Base-by-base conservation (phyloP, 2,329 filamentous ascomycete genomes). In the Beauveria asiatica region DNA sequence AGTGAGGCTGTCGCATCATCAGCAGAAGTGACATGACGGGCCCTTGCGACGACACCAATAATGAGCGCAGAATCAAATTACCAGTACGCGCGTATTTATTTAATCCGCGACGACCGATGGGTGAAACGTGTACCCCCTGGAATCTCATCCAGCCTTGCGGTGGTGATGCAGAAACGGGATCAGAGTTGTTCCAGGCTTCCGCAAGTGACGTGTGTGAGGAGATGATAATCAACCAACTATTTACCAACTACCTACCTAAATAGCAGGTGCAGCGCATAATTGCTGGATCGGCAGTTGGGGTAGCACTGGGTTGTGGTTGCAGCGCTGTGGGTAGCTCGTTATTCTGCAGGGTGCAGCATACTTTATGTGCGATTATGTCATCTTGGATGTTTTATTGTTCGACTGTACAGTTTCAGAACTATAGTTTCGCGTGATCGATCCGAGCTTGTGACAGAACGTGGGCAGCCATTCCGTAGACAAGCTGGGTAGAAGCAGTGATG, bases 271-370 rank as follows among this genome's bases (percentile, higher is more conserved):
- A 25, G 27, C n/a, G 37, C 11, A 13, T 21, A n/a, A 13, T 11
- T 13, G 30, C 49, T 51, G 17, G 54, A 57, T 57, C 54, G 54
- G 45, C 54, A 57, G 45, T 49, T 57, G 54, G 27, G 42, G 53
- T 46, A 56, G 19, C 7, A 23, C 42, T 10, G 19, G 49, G 30
- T 13, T 54, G 39, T 10, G n/a, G 52, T 55, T 56, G 39, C 13
- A 42, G 27, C 33, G 30, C 27, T 53, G 37, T 16, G n/a, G n/a
- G n/a, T 33, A 13, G 5, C 11, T 37, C 13, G 11, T 37, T 37
- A 2, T 5, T 37, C 33, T 37, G 33, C 16, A 25, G 21, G 21
- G 19, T 19, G 44, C 19, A 13, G 5, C 9, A 13, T 21, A 7
- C 19, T 7, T 13, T 21, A 42, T n/a, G 41, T 42, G n/a, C 17